Evolutionary conservation across 768 basidiomycete species (phyloP).

Genomic region (Rhizopogon vinicolor): DNA sequence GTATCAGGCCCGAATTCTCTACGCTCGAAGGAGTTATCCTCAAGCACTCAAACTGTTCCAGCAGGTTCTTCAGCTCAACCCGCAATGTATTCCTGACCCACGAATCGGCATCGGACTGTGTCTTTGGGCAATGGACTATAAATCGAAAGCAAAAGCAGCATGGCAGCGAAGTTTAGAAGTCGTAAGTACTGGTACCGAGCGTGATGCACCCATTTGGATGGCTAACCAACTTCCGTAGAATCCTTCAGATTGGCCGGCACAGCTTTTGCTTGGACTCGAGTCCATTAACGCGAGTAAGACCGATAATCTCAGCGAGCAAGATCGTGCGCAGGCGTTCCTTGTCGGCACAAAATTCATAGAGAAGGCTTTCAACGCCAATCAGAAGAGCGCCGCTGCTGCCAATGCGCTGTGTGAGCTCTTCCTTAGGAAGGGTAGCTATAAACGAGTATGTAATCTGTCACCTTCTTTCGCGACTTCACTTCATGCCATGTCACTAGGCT

Average conservation of each 20-base stretch:
- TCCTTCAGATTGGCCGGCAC: slow-evolving; percentile 72
- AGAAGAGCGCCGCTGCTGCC: slow-evolving; percentile 75
- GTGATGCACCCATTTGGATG: not conserved
- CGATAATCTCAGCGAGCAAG: slow-evolving; percentile 55
- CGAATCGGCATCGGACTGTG: slow-evolving; percentile 95
- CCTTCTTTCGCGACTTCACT: not conserved
- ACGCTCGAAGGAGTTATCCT: slow-evolving; percentile 70
- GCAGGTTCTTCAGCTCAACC: slow-evolving; percentile 71
- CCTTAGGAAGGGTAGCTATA: slow-evolving; percentile 61
- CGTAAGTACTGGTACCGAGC: slow-evolving; percentile 39
- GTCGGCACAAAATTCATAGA: slow-evolving; percentile 68
- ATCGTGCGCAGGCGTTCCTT: slow-evolving; percentile 57
- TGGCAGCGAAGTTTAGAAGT: slow-evolving; percentile 90
- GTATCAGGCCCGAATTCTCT: slow-evolving; percentile 75
- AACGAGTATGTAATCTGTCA: slow-evolving; percentile 40
- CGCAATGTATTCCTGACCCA: slow-evolving; percentile 84
- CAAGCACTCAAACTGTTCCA: slow-evolving; percentile 86
- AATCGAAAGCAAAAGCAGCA: slow-evolving; percentile 75
- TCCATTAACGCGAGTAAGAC: slow-evolving; percentile 83
- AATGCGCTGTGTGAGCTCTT: slow-evolving; percentile 81
- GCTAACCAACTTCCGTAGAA: slow-evolving; percentile 42
- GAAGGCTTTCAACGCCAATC: slow-evolving; percentile 70
- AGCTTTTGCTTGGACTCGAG: slow-evolving; percentile 81
- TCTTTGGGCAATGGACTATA: slow-evolving; percentile 85
- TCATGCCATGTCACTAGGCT: slow-evolving; percentile 40